These are phyloP conservation scores for Micromonas pusilla DNA, from an alignment of 139 green algal genomes.

Conservation along the genomic window DNA sequence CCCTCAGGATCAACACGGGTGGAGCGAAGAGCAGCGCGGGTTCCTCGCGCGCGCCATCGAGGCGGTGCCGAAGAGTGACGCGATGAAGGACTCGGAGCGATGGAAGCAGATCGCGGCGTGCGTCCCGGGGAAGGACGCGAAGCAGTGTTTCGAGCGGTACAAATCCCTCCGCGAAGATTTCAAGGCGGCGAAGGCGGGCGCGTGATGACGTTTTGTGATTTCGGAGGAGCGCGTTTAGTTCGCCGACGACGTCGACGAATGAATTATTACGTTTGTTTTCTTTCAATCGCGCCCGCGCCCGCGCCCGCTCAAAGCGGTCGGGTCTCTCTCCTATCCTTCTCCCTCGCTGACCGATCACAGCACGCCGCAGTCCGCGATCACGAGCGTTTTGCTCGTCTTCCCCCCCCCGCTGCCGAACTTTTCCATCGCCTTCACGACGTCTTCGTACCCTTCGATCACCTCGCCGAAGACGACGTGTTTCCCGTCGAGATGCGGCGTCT, in stretches of 20 bases:
- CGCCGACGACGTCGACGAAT: too few species aligned
- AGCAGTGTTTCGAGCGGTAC: neutral
- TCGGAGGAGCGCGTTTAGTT: too few species aligned
- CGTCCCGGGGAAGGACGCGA: neutral
- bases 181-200: neutral
- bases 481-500: constrained; percentile 31
- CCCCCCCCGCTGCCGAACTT: neutral
- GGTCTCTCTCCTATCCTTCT: too few species aligned
- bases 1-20: neutral
- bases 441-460: constrained; percentile 28
- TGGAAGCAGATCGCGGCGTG: neutral
- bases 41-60: neutral
- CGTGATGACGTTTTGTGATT: too few species aligned
- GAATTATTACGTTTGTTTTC: too few species aligned
- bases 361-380: constrained; percentile 64
- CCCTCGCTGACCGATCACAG: too few species aligned
- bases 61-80: neutral
- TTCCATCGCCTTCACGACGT: constrained; percentile 31
- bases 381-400: constrained; percentile 44
- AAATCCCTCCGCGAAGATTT: neutral
- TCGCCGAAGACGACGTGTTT: constrained; percentile 37
- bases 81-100: neutral
- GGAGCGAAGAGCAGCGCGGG: neutral
- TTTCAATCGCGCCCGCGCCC: too few species aligned
- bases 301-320: too few species aligned